Base-by-base conservation (phyloP, 768 basidiomycete species). In the Neoboletus brunneissimus region DNA sequence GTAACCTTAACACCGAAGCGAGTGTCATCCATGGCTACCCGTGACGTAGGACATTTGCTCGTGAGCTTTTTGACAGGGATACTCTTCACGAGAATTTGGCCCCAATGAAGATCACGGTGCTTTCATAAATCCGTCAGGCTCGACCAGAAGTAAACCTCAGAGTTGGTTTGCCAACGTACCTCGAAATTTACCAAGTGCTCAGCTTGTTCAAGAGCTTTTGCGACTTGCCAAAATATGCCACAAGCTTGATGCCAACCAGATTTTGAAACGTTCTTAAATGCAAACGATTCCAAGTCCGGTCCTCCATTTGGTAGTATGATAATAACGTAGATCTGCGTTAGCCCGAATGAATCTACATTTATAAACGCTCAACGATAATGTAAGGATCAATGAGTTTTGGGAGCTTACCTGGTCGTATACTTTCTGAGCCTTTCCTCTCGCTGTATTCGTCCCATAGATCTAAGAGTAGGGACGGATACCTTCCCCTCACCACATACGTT, bases 51-150 rank as follows among this genome's bases (percentile, higher is more conserved):
- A 45, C 47, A 23, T 77, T 64, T 75, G 56, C 53, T 73, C 68
- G 47, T 76, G 46, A 8, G 69, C 56, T 61, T 76, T 71, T 46
- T 67, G 51, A 63, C 58, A 23, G 79, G 72, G 4, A 80, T 55
- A 56, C 79, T 77, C 65, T 86, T 86, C 47, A 98, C 84, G 9
- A 99, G 80, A 48, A 99, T 89, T 71, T 99, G 97, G 22, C 97
- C 97, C 84, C 92, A 93, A 65, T 99, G 97, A n/a, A 99, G 83
- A 71, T 99, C 97, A 32, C 97, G 93, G 73, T 99, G 97, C 96
- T 99, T 65, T 48, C 35, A 34, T 5, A 48, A 22, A 41, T 29
- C 29, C 47, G 51, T 58, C 31, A 62, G 52, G 12, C 49, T 41
- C 22, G 8, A 40, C 20, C 22, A n/a, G n/a, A 31, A 43, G 25